phyloP scores from a whole-genome alignment of 306 rosid species.

The Prunus armeniaca region DNA sequence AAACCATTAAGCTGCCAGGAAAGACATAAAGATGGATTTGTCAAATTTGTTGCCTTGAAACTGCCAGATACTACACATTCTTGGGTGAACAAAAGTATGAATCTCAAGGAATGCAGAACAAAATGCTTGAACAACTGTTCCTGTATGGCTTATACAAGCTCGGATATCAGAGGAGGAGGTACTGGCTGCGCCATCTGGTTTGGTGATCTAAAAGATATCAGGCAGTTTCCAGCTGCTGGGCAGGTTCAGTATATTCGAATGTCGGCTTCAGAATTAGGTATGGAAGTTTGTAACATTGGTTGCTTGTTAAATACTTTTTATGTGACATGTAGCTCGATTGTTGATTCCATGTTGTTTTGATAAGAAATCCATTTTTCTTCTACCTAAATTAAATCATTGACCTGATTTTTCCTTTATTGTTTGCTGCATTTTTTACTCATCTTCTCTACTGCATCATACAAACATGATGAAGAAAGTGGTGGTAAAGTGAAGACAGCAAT shows the following conservation, averaged over 20 bases:
- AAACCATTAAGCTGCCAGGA: no score
- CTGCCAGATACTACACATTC: conserved; percentile 21
- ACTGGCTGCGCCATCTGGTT: conserved; percentile 19
- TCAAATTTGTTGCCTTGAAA: no score
- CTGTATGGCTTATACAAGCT: conserved; percentile 49
- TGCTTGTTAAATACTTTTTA: background rate
- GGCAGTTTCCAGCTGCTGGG: conserved; percentile 20
- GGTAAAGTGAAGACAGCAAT: background rate
- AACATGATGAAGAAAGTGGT: background rate
- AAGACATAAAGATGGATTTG: no score
- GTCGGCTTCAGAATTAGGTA: conserved; percentile 26
- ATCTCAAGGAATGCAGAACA: conserved; percentile 35
- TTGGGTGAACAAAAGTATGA: conserved; percentile 42
- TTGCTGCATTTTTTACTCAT: no score
- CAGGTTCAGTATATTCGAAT: conserved; percentile 37
- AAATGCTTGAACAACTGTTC: conserved; percentile 51
- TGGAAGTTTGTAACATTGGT: background rate
- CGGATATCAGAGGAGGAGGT: conserved; percentile 52
- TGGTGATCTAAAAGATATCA: conserved; percentile 41
- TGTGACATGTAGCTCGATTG: conserved; percentile 49
- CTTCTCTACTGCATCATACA: background rate
- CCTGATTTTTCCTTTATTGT: background rate
- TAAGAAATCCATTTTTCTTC: background rate
- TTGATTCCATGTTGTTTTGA: background rate
- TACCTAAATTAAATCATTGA: no score